These are phyloP conservation scores for Aspergillus kassunensis DNA, from an alignment of 495 filamentous ascomycete genomes.

Conservation along the genomic window DNA sequence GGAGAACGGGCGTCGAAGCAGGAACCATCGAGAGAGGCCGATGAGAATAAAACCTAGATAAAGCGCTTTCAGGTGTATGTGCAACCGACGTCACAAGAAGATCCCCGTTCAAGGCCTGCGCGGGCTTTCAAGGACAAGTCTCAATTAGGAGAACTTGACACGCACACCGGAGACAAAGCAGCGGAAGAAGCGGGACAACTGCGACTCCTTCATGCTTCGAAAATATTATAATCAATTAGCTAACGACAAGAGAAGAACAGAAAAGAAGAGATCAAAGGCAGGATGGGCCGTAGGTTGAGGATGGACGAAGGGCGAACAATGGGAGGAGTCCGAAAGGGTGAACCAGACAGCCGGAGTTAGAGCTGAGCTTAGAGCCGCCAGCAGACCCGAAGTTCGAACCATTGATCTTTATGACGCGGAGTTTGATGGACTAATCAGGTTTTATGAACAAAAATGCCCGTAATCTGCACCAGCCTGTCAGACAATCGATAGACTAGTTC, in stretches of 20 bases:
- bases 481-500: not conserved
- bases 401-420: constrained; percentile 11
- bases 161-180: constrained; percentile 9
- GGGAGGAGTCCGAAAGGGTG: constrained; percentile 10
- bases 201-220: constrained; percentile 20
- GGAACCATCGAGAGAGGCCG: constrained; percentile 23
- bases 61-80: not conserved
- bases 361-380: not conserved
- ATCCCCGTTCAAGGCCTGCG: constrained; percentile 9
- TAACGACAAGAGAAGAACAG: not conserved
- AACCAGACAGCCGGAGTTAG: not conserved
- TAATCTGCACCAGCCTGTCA: constrained; percentile 7
- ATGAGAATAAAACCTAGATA: constrained; percentile 10
- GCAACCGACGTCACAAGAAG: not conserved
- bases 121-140: constrained; percentile 16
- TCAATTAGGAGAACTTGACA: constrained; percentile 22
- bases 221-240: constrained; percentile 1
- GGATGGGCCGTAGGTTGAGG: not conserved
- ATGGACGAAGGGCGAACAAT: not conserved
- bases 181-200: constrained; percentile 3
- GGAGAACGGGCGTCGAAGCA: constrained; percentile 14
- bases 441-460: not conserved
- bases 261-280: not conserved
- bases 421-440: constrained; percentile 5
- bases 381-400: constrained; percentile 1